A percentile compares a stretch with the other conserved stretches of the same genome.
phyloP scores from a whole-genome alignment of 352 stramenopile genomes.

The Phytophthora hybrid region DNA sequence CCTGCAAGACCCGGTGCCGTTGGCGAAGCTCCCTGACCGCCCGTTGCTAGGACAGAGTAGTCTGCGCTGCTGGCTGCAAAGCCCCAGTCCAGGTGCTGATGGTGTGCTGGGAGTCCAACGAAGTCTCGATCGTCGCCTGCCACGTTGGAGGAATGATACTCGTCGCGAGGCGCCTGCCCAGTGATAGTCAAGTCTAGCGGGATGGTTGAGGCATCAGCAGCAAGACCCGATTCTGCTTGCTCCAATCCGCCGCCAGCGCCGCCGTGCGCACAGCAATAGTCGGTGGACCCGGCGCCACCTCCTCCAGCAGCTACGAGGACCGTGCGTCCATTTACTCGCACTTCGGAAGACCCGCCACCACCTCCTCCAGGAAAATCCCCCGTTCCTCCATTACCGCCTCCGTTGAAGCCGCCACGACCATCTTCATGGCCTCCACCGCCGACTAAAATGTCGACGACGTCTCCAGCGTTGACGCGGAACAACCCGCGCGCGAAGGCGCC shows the following conservation, averaged over 20 bases:
- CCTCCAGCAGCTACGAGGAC: slow-evolving; percentile 78
- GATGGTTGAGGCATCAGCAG: slow-evolving; percentile 45
- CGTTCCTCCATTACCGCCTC: slow-evolving; percentile 65
- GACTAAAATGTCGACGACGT: slow-evolving; percentile 66
- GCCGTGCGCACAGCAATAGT: slow-evolving; percentile 84
- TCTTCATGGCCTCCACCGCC: slow-evolving; percentile 56
- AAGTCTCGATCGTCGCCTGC: slow-evolving; percentile 58
- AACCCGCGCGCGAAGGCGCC: slow-evolving; percentile 75
- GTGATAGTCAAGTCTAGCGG: slow-evolving; percentile 51
- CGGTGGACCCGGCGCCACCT: slow-evolving; percentile 69
- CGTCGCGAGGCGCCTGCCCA: slow-evolving; percentile 43
- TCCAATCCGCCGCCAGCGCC: slow-evolving; percentile 60
- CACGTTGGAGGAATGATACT: slow-evolving; percentile 67
- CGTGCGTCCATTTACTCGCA: slow-evolving; percentile 50
- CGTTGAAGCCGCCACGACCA: slow-evolving; percentile 69
- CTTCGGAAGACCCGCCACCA: slow-evolving; percentile 68
- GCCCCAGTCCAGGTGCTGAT: slow-evolving; percentile 65
- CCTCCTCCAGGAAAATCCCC: slow-evolving; percentile 69
- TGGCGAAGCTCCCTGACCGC: slow-evolving; percentile 45
- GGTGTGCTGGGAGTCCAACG: slow-evolving; percentile 48
- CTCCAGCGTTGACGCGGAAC: slow-evolving; percentile 51
- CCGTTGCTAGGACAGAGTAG: slow-evolving; percentile 66
- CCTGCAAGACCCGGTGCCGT: slow-evolving; percentile 45
- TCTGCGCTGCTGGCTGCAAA: slow-evolving; percentile 54
- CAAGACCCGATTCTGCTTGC: slow-evolving; percentile 54